phyloP scores from a whole-genome alignment of 768 basidiomycete genomes.

The Hericium coralloides region DNA sequence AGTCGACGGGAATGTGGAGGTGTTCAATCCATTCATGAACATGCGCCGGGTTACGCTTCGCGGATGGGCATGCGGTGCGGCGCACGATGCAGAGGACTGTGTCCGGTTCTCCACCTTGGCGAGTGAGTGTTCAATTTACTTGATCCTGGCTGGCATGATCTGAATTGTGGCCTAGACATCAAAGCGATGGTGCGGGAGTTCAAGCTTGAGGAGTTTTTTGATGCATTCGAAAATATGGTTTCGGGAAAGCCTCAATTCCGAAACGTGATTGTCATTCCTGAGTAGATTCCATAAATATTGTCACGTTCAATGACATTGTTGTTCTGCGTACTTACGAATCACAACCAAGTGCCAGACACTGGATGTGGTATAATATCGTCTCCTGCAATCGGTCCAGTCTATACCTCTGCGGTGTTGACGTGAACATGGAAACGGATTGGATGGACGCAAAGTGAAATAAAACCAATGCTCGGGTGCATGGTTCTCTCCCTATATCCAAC shows the following conservation, averaged over 20 bases:
- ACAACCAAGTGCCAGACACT: too few relatives aligned
- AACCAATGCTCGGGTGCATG: too few relatives aligned
- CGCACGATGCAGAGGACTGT: conserved; percentile 6
- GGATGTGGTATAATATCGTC: too few relatives aligned
- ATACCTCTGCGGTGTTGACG: too few relatives aligned
- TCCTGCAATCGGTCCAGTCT: too few relatives aligned
- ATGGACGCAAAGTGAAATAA: too few relatives aligned
- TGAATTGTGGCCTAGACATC: background rate
- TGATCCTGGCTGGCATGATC: background rate
- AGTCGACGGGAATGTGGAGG: conserved; percentile 3
- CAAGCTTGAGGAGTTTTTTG: conserved; percentile 61
- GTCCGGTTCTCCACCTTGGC: conserved; percentile 5
- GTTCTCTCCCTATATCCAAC: too few relatives aligned
- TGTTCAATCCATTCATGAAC: conserved; percentile 6
- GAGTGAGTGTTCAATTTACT: background rate
- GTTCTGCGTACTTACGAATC: too few relatives aligned
- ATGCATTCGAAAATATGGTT: conserved; percentile 4
- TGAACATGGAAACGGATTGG: too few relatives aligned
- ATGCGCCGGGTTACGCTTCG: conserved; percentile 4
- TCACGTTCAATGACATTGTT: too few relatives aligned
- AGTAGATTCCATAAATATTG: background rate
- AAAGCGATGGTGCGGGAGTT: conserved; percentile 75
- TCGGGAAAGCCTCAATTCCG: conserved; percentile 7
- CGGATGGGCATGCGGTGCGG: conserved; percentile 7
- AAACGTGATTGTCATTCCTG: conserved; percentile 7